phyloP scores from a whole-genome alignment of 2,329 filamentous ascomycete genomes.

The Monascus ruber region DNA sequence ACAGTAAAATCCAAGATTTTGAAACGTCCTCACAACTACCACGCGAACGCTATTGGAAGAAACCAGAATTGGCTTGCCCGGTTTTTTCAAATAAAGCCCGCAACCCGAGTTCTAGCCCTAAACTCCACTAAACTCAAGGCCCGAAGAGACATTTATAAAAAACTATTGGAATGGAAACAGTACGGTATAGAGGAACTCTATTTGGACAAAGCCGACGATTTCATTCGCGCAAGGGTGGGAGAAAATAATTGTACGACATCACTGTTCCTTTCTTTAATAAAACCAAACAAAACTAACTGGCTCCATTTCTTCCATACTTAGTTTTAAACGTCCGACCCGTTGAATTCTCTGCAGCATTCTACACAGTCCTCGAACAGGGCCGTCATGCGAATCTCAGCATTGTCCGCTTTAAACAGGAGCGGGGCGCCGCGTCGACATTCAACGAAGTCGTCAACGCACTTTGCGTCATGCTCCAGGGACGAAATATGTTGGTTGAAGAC shows the following conservation, averaged over 20 bases:
- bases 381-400: conserved; percentile 66
- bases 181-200: conserved; percentile 72
- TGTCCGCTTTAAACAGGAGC: conserved; percentile 76
- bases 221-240: conserved; percentile 67
- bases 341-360: conserved; percentile 76
- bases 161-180: conserved; percentile 68
- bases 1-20: neutral
- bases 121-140: conserved; percentile 59
- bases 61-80: conserved; percentile 81
- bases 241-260: conserved; percentile 55
- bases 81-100: conserved; percentile 81
- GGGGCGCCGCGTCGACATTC: conserved; percentile 85
- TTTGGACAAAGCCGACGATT: conserved; percentile 66
- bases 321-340: conserved; percentile 76
- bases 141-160: conserved; percentile 62
- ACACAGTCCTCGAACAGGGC: conserved; percentile 79
- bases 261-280: neutral
- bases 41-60: conserved; percentile 7
- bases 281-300: conserved; percentile 2
- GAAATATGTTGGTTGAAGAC: conserved; percentile 58
- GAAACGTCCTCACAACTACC: conserved; percentile 2
- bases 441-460: conserved; percentile 70
- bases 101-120: conserved; percentile 63
- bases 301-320: conserved; percentile 23
- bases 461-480: conserved; percentile 53